Conservation (phyloP, 2,329 filamentous ascomycete genomes). For the Ophiostoma sp. region DNA sequence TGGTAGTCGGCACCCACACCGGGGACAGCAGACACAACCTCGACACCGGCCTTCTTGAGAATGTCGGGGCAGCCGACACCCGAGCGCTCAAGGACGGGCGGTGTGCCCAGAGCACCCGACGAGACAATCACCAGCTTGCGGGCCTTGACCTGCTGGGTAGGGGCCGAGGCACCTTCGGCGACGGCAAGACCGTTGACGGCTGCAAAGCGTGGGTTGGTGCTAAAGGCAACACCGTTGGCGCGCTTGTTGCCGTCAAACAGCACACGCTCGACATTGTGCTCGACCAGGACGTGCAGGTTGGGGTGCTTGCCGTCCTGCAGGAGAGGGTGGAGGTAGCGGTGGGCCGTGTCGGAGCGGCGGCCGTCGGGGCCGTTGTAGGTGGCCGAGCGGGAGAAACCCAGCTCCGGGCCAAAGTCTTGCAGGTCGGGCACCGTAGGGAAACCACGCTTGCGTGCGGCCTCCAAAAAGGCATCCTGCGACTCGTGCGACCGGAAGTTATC, state of each 20-base stretch:
- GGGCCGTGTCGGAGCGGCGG: slow-evolving; percentile 39
- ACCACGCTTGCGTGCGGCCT: not conserved
- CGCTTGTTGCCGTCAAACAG: slow-evolving; percentile 46
- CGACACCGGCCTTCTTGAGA: slow-evolving; percentile 45
- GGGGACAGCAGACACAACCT: slow-evolving; percentile 50
- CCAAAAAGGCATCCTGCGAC: not conserved
- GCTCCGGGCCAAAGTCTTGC: slow-evolving; percentile 4
- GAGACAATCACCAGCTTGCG: slow-evolving; percentile 54
- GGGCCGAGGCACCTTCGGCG: slow-evolving; percentile 35
- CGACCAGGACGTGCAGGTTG: slow-evolving; percentile 38
- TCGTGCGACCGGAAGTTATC: not conserved
- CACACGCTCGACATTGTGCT: slow-evolving; percentile 45
- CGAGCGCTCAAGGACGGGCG: slow-evolving; percentile 61
- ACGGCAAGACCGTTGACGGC: not conserved
- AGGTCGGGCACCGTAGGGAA: not conserved
- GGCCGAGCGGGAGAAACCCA: not conserved
- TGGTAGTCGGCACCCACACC: slow-evolving; percentile 56
- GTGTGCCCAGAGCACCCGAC: slow-evolving; percentile 54
- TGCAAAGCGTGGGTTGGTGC: slow-evolving; percentile 34
- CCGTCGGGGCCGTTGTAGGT: not conserved
- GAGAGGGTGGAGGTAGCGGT: slow-evolving; percentile 37
- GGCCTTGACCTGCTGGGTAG: slow-evolving; percentile 45
- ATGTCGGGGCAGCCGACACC: slow-evolving; percentile 57
- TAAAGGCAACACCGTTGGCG: slow-evolving; percentile 53
- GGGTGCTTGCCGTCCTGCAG: slow-evolving; percentile 35